A percentile compares a stretch with the other conserved stretches of the same genome.
Evolutionary conservation across 805 yeast species (phyloP).

Genomic region (Huiozyma naganishii): DNA sequence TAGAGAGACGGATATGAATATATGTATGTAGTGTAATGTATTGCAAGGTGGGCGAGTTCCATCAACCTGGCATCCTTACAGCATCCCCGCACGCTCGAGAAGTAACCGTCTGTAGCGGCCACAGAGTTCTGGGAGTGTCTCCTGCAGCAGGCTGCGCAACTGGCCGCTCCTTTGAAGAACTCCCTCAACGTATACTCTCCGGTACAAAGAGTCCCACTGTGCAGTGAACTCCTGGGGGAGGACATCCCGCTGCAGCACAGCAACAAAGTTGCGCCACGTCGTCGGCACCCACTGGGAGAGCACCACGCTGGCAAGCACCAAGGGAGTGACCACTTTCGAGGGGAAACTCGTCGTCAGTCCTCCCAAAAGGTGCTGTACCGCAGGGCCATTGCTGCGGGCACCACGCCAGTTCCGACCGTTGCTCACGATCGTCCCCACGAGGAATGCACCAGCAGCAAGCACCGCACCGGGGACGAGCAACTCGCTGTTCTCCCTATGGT

Average conservation of each 20-base stretch:
- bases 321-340: slow-evolving; percentile 14
- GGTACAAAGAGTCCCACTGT: background rate
- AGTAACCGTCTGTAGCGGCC: too few relatives aligned
- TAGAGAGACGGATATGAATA: too few relatives aligned
- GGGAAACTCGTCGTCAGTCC: slow-evolving; percentile 16
- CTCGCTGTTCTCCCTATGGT: slow-evolving; percentile 15
- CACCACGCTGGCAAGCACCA: slow-evolving; percentile 13
- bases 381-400: slow-evolving; percentile 4
- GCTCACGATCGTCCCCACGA: slow-evolving; percentile 19
- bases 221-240: slow-evolving; percentile 11
- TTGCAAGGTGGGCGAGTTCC: too few relatives aligned
- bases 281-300: slow-evolving; percentile 18
- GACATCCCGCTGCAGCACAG: slow-evolving; percentile 10
- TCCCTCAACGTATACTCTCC: background rate
- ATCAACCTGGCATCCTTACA: too few relatives aligned
- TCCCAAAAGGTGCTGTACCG: slow-evolving; percentile 5
- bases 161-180: background rate
- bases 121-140: background rate
- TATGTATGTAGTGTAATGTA: too few relatives aligned
- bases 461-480: slow-evolving; percentile 19
- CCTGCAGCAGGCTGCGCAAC: background rate
- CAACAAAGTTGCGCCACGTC: slow-evolving; percentile 14
- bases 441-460: slow-evolving; percentile 20
- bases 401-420: slow-evolving; percentile 17
- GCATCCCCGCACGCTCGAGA: too few relatives aligned